A percentile compares a stretch with the other conserved stretches of the same genome.
These are phyloP conservation scores for Trichoderma sp. DNA, from an alignment of 2,329 filamentous ascomycete genomes.

Conservation along the genomic window DNA sequence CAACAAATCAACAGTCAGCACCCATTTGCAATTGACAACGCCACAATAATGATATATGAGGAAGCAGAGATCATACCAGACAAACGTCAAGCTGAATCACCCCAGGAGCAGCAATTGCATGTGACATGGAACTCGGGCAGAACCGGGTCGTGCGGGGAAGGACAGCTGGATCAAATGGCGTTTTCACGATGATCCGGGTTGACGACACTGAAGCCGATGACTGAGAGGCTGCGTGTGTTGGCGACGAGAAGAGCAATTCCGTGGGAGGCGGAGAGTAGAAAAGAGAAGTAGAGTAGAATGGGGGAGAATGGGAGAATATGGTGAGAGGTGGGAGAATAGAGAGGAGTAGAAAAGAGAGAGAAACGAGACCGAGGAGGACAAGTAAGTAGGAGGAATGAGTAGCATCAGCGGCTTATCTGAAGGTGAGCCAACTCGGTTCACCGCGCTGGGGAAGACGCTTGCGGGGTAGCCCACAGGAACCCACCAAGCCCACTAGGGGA, in stretches of 20 bases:
- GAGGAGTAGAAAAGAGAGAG: neutral
- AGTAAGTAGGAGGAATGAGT: constrained; percentile 7
- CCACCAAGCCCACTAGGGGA: neutral
- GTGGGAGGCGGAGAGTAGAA: neutral
- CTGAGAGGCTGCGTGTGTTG: neutral
- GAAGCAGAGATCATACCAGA: neutral
- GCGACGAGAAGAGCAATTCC: neutral
- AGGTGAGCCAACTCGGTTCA: constrained; percentile 14
- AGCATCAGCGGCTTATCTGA: constrained; percentile 17
- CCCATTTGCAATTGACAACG: neutral
- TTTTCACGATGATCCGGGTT: neutral
- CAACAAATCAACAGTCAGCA: constrained; percentile 4
- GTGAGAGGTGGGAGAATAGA: neutral
- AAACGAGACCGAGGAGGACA: neutral
- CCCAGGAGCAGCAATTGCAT: constrained; percentile 18
- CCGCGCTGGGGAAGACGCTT: constrained; percentile 4
- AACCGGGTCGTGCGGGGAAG: constrained; percentile 16
- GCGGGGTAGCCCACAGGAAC: neutral
- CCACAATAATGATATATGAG: neutral
- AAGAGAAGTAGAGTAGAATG: neutral
- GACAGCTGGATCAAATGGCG: neutral
- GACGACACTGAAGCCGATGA: neutral
- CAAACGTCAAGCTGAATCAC: constrained; percentile 16
- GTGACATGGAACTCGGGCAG: constrained; percentile 22
- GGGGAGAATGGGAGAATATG: neutral